Base-by-base conservation (phyloP, 352 stramenopile genomes). In the Phytophthora rubi region DNA sequence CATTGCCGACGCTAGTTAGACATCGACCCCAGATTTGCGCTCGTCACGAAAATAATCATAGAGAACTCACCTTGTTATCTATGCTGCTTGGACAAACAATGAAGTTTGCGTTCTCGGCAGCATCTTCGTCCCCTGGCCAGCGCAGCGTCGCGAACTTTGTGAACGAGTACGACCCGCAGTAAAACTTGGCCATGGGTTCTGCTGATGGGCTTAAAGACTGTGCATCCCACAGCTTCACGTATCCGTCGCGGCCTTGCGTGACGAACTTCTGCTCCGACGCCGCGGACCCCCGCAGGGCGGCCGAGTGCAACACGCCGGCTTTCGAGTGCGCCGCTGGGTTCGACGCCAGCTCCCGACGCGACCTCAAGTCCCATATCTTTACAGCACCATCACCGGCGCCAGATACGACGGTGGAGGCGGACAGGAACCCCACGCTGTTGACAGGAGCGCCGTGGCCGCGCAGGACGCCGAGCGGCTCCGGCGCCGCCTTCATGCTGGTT, bases 221-320 rank as follows among this genome's bases (percentile, higher is more conserved):
- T 1, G 59, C 49, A 32, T 92, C 83, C 88, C 88, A 95, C 12
- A 94, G 37, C 49, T 84, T 87, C 33, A 95, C 70, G 32, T 80
- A 80, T 1, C 88, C 88, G 37, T 95, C 88, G 21, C 88, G 81
- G 13, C 88, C 88, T 64, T 95, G 88, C 9, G 86, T 89, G 35
- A 89, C 52, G 37, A 94, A 77, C 15, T 73, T 79, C 18, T 59
- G 35, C 7, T 65, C 70, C 8, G 59, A 56, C 21, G 39, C 64
- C 49, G 52, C 32, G 33, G 35, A 68, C 53, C 12, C 23, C 63
- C 6, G 65, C 16, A 80, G 26, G 28, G 56, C 55, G 35, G 56
- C 53, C 6, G 73, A 53, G 33, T 94, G 82, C 51, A 95, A 71
- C n/a, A 95, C 82, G 21, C 88, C 88, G 13, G 88, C 88, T 53